These are phyloP conservation scores for Pythium dissotocum DNA, from an alignment of 352 stramenopile genomes.

Conservation along the genomic window DNA sequence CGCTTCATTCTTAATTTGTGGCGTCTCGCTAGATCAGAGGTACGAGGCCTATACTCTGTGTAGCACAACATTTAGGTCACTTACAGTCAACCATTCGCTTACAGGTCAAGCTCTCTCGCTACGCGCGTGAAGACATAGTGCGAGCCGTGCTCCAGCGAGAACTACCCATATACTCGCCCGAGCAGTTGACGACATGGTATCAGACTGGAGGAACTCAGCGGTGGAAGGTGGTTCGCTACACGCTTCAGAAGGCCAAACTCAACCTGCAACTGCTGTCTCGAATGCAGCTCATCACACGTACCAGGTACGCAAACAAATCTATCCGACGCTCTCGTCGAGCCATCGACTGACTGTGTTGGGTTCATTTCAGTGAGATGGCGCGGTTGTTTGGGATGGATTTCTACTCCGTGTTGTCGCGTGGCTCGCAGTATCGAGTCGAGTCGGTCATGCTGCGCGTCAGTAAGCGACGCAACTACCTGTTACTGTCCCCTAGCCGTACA, in stretches of 20 bases:
- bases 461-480: conserved; percentile 86
- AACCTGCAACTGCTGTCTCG: conserved; percentile 53
- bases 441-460: conserved; percentile 91
- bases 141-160: conserved; percentile 47
- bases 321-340: background rate
- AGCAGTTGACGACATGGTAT: conserved; percentile 51
- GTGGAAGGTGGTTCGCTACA: conserved; percentile 37
- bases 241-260: conserved; percentile 24
- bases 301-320: conserved; percentile 27
- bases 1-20: conserved; percentile 93
- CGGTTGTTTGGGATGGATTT: conserved; percentile 94
- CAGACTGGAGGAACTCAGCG: conserved; percentile 12
- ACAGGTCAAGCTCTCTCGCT: conserved; percentile 63
- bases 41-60: conserved; percentile 20
- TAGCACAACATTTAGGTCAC: background rate
- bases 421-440: conserved; percentile 94
- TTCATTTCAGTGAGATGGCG: conserved; percentile 86
- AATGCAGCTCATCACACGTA: conserved; percentile 68
- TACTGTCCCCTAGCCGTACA: conserved; percentile 74
- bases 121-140: conserved; percentile 59
- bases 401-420: conserved; percentile 90
- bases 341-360: background rate
- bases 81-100: background rate
- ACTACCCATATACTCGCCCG: conserved; percentile 42
- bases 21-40: conserved; percentile 84